Evolutionary conservation across 2,329 filamentous ascomycete genomes (phyloP).

Genomic region (Neurospora sp.): DNA sequence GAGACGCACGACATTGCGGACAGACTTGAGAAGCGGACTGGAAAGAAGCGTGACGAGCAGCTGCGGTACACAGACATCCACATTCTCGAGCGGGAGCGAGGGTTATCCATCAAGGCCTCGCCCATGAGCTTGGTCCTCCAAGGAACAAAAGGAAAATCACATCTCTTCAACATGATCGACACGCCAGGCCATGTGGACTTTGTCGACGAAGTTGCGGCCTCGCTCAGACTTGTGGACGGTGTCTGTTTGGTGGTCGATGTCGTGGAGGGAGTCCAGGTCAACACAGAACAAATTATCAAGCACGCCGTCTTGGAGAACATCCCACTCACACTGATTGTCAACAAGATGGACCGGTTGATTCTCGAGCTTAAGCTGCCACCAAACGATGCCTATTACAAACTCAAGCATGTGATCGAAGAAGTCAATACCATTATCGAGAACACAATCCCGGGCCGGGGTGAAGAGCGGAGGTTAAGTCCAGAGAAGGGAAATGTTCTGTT

Average conservation of each 20-base stretch:
- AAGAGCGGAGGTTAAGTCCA: constrained; percentile 73
- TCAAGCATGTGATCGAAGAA: constrained; percentile 97
- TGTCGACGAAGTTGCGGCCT: constrained; percentile 88
- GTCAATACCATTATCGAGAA: constrained; percentile 94
- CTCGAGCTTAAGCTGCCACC: constrained; percentile 90
- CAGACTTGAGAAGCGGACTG: constrained; percentile 68
- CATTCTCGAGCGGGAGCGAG: constrained; percentile 77
- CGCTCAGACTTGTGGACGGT: constrained; percentile 79
- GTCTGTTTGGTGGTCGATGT: constrained; percentile 92
- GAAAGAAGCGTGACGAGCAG: constrained; percentile 77
- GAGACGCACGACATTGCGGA: constrained; percentile 86
- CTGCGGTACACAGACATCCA: constrained; percentile 92
- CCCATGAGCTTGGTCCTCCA: constrained; percentile 92
- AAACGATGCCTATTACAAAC: constrained; percentile 94
- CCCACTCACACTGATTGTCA: constrained; percentile 82
- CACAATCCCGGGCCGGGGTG: constrained; percentile 70
- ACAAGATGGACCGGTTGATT: constrained; percentile 95
- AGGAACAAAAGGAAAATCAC: constrained; percentile 84
- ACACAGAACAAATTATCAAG: constrained; percentile 95
- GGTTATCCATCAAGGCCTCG: constrained; percentile 82
- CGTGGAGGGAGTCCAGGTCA: constrained; percentile 96
- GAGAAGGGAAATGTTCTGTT: constrained; percentile 99
- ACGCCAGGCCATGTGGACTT: constrained; percentile 98
- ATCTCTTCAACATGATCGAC: constrained; percentile 89
- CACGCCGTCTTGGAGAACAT: constrained; percentile 86